Conservation (phyloP, 2,329 filamentous ascomycete species). For the Mollisia scopiformis region DNA sequence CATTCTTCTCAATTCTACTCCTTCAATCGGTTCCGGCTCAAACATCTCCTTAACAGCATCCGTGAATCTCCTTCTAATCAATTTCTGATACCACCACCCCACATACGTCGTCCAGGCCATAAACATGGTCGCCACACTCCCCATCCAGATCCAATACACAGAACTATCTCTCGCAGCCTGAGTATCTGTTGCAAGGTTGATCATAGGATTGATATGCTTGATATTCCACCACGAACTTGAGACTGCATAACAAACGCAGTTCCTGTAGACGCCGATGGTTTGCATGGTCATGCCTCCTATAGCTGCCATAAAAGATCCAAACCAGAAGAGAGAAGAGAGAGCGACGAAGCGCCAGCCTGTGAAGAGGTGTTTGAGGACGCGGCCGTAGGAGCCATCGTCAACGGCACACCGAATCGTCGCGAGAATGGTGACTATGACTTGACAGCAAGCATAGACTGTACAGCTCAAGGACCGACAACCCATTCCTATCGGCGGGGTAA, state of each 20-base stretch:
- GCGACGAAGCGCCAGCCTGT: constrained; percentile 12
- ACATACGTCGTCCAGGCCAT: constrained; percentile 16
- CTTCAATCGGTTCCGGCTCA: neutral
- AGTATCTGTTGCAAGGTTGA: constrained; percentile 19
- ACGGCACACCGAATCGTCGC: constrained; percentile 10
- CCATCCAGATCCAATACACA: constrained; percentile 17
- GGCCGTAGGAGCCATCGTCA: constrained; percentile 1
- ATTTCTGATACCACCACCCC: constrained; percentile 22
- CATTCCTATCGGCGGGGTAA: constrained; percentile 16
- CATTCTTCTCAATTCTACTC: neutral
- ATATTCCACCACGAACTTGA: constrained; percentile 10
- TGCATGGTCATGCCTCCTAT: constrained; percentile 19
- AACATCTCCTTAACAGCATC: constrained; percentile 17
- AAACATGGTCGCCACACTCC: constrained; percentile 7
- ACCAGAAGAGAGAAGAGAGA: constrained; percentile 15
- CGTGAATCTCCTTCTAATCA: constrained; percentile 11
- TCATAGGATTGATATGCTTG: constrained; percentile 4
- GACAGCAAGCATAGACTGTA: constrained; percentile 14
- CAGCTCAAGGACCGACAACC: constrained; percentile 15
- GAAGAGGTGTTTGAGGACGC: constrained; percentile 8
- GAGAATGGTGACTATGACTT: constrained; percentile 9
- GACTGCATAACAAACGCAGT: constrained; percentile 17
- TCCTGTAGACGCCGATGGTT: constrained; percentile 18
- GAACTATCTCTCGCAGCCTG: constrained; percentile 9
- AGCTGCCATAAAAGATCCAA: constrained; percentile 12